Evolutionary conservation across 345 rosid species (phyloP).

Genomic region (Euphorbia tirucalli): DNA sequence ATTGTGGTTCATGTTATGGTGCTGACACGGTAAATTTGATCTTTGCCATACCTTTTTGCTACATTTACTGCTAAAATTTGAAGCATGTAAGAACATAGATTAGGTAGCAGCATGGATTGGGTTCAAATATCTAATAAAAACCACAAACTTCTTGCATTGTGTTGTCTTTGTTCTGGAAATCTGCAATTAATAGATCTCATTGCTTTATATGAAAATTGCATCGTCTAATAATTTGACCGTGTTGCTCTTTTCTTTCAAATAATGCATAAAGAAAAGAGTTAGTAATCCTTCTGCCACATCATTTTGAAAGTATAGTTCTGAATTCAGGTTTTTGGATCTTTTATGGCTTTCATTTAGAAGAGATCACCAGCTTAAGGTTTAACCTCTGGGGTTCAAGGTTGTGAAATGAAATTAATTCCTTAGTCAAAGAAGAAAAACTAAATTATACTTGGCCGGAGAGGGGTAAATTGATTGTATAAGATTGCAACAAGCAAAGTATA

Average conservation of each 20-base stretch:
- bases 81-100: not conserved
- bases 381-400: no score
- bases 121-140: no score
- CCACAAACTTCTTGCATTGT: not conserved
- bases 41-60: not conserved
- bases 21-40: conserved; percentile 28
- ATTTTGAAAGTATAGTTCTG: no score
- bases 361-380: no score
- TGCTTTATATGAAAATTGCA: not conserved
- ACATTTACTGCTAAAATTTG: not conserved
- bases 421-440: no score
- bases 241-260: no score
- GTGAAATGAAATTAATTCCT: no score
- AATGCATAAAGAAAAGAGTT: no score
- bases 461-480: not conserved
- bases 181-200: not conserved
- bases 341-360: no score
- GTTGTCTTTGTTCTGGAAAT: not conserved
- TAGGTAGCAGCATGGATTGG: not conserved
- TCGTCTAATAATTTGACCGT: not conserved
- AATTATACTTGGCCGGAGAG: no score
- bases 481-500: not conserved
- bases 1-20: conserved; percentile 36
- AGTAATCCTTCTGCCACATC: no score
- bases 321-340: no score